Conservation (phyloP, 305 asterid species). For the Withania somnifera region DNA sequence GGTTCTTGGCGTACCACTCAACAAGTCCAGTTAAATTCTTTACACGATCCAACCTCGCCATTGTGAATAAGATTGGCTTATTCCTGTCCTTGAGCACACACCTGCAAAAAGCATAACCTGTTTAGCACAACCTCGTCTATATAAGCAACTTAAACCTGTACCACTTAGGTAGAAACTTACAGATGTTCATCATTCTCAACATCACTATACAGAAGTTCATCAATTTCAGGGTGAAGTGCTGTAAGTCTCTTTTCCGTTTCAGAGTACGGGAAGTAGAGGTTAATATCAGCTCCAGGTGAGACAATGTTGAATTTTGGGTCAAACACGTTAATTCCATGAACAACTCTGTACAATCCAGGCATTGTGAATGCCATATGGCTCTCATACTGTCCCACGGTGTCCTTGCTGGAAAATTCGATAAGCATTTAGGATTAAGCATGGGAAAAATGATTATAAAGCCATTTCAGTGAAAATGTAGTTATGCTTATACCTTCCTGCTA, state of each 20-base stretch:
- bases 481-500: slow-evolving; percentile 26
- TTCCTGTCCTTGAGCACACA: slow-evolving; percentile 27
- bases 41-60: slow-evolving; percentile 34
- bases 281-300: slow-evolving; percentile 33
- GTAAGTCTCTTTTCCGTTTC: slow-evolving; percentile 27
- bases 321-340: slow-evolving; percentile 30
- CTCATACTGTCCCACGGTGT: slow-evolving; percentile 36
- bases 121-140: background rate
- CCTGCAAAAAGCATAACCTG: background rate
- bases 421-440: background rate
- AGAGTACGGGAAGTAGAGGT: slow-evolving; percentile 20
- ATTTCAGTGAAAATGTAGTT: background rate
- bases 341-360: slow-evolving; percentile 38
- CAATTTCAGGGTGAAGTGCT: slow-evolving; percentile 23
- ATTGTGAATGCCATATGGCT: slow-evolving; percentile 34
- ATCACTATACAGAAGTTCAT: slow-evolving; percentile 25
- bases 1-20: slow-evolving; percentile 29
- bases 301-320: slow-evolving; percentile 38
- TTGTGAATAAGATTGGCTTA: slow-evolving; percentile 31
- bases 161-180: slow-evolving; percentile 4
- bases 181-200: slow-evolving; percentile 31
- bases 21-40: slow-evolving; percentile 33
- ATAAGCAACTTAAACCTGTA: background rate
- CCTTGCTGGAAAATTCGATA: slow-evolving; percentile 19
- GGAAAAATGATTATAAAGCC: background rate